A percentile compares a stretch with the other conserved stretches of the same genome.
These are phyloP conservation scores for Sugiyamaella qingdaonensis DNA, from an alignment of 805 yeast genomes.

Conservation along the genomic window DNA sequence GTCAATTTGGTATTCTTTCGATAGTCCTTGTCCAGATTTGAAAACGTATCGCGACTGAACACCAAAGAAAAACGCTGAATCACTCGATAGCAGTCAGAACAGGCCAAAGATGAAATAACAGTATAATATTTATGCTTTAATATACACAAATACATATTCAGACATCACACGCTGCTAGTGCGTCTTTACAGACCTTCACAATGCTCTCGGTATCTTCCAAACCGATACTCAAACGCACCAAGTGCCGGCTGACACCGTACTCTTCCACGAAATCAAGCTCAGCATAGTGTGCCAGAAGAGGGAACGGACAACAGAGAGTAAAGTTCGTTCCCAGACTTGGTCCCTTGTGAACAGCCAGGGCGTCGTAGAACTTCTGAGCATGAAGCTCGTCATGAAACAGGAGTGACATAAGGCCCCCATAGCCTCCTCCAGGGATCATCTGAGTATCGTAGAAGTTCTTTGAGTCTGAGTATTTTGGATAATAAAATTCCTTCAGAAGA, in stretches of 20 bases:
- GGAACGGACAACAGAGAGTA: constrained; percentile 84
- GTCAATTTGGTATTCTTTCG: too few species aligned
- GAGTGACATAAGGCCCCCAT: constrained; percentile 80
- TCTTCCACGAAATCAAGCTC: constrained; percentile 75
- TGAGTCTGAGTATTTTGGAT: constrained; percentile 59
- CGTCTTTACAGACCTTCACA: neutral
- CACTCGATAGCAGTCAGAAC: too few species aligned
- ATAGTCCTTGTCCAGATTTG: too few species aligned
- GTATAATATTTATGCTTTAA: neutral
- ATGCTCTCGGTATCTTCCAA: constrained; percentile 44
- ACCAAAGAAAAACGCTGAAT: too few species aligned
- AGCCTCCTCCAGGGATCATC: constrained; percentile 68
- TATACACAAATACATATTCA: too few species aligned
- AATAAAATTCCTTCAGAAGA: constrained; percentile 59
- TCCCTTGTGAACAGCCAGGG: constrained; percentile 69
- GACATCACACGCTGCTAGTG: neutral
- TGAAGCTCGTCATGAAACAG: constrained; percentile 59
- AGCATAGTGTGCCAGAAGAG: constrained; percentile 77
- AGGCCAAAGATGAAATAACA: constrained; percentile 4
- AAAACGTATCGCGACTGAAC: too few species aligned
- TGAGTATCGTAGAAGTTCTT: constrained; percentile 65
- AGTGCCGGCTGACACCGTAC: constrained; percentile 77
- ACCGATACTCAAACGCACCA: constrained; percentile 82
- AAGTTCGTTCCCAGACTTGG: constrained; percentile 92
- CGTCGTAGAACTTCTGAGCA: constrained; percentile 72